Base-by-base conservation (phyloP, 108 stramenopile genomes). In the Cyclotella baltica region DNA sequence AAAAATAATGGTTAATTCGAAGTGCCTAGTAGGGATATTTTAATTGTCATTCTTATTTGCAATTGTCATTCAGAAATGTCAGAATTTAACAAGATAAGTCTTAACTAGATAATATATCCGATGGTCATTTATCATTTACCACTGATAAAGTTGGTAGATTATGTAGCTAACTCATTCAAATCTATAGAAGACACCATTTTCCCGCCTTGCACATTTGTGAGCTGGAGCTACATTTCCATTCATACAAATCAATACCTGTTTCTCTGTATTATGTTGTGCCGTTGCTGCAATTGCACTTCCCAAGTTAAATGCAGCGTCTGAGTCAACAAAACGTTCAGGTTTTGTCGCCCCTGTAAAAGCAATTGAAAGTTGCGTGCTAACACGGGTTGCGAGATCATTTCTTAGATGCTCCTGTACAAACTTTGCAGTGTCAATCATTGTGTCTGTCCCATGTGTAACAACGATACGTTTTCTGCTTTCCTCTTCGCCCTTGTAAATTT, bases 391-490 rank as follows among this genome's bases (percentile, higher is more conserved):
- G n/a, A n/a, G 16, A 48, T 46, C 38, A 30, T 13, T 2, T 6
- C n/a, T 36, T 0, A 81, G 1, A 23, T 51, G n/a, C 36, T 70
- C 33, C 9, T 69, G 61, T n/a, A 88, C 31, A 31, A 33, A 83
- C 29, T 29, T 23, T 11, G 85, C 87, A 61, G 84, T 85, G 23
- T 85, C 85, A 18, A 80, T 75, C 87, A 88, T 83, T 3, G 85
- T 88, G 51, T 88, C 87, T 0, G 87, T 88, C 4, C 87, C 87
- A 78, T 88, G 87, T 19, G 87, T 88, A 8, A 88, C 64, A 51
- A 88, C 75, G 13, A 88, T 75, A 64, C 84, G 62, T 43, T 13
- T 27, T 36, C 75, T 31, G 4, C 38, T 57, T 8, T 36, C 19
- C 6, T 29, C 19, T 19, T 2, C 52, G 18, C 10, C 31, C 2